Evolutionary conservation across 2,329 filamentous ascomycete species (phyloP), one percentile per base, ranked within the genome.

Genomic region (Raffaelea albimanens): DNA sequence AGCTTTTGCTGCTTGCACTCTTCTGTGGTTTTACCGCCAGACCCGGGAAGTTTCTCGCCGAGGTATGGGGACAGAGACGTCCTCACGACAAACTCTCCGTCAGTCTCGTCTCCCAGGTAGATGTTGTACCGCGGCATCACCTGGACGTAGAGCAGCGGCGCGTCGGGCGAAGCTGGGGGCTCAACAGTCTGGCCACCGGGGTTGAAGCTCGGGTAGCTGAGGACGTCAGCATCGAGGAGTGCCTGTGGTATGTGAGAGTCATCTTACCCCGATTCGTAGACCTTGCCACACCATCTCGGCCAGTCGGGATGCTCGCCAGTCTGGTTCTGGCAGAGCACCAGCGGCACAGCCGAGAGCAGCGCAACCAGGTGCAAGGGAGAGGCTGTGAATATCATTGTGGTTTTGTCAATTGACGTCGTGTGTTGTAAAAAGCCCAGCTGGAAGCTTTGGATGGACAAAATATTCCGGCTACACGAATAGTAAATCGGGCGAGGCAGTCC

Each of bases 211-310:
- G 67, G 64, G 47, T 63, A 61, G 36, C 63, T 64, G 39, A 16
- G n/a, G n/a, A n/a, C n/a, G n/a, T n/a, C n/a, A n/a, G n/a, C n/a
- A n/a, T 29, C 25, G 7, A 29, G 25, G 25, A 29, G 25, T n/a
- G n/a, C n/a, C n/a, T n/a, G n/a, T 25, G 3, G n/a, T 20, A 33
- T 16, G 31, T 31, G 9, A 22, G 3, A 20, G 23, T 2, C 1
- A 8, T 5, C 9, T 0, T 51, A 50, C 59, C 66, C 65, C 7
- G 64, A 51, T 52, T 71, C 52, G 52, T 73, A 72, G 4, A 66
- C 68, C 46, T 72, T 72, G 18, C 70, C 69, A 49, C 70, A 73
- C 70, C 69, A 72, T 40, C 68, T 59, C 13, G 64, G 64, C 68
- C 66, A 69, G 42, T 68, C 67, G 1, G 65, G 57, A 49, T 71